Base-by-base conservation (phyloP, 2,329 filamentous ascomycete species). In the Byssoonygena ceratinophila region DNA sequence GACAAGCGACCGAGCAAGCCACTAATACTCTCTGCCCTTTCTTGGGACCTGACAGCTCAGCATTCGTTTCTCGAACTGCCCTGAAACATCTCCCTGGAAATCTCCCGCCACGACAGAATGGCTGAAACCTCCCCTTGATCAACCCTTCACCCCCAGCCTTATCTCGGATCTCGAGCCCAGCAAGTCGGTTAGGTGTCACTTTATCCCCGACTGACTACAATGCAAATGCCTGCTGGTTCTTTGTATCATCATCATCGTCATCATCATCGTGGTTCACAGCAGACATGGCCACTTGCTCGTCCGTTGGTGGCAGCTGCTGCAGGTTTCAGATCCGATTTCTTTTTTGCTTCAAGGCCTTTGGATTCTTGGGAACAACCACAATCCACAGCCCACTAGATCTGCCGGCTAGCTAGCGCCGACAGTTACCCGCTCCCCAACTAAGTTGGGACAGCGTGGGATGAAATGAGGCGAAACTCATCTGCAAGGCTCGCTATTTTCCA, bases 401-500 rank as follows among this genome's bases (percentile, higher is more conserved):
- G 20, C 12, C 37, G 27, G 36, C 18, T 37, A 22, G 25, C 25
- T 43, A 29, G 27, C 27, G 9, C 47, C 47, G 37, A 22, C 25
- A 34, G 36, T 22, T 11, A 12, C 8, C 23, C 8, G 11, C 18
- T 43, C 11, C 27, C 16, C 23, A 23, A 18, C n/a, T 43, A 4
- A 11, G 23, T n/a, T 20, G 8, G 18, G 27, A 31, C 27, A 2
- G 25, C 22, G 16, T 50, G 36, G 16, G 37, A 36, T 41, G 25
- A 32, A 50, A 41, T 50, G 47, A 50, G 47, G 47, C 47, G 47
- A 25, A 41, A 31, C 16, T 25, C 27, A 25, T n/a, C 47, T 16
- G 47, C 37, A 34, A 50, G 47, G 47, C 47, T 50, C 3, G 20
- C 18, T 8, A n/a, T n/a, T n/a, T 32, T 47, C 31, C 14, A 5